Base-by-base conservation (phyloP, 805 yeast genomes). In the Starmera dryadoides region DNA sequence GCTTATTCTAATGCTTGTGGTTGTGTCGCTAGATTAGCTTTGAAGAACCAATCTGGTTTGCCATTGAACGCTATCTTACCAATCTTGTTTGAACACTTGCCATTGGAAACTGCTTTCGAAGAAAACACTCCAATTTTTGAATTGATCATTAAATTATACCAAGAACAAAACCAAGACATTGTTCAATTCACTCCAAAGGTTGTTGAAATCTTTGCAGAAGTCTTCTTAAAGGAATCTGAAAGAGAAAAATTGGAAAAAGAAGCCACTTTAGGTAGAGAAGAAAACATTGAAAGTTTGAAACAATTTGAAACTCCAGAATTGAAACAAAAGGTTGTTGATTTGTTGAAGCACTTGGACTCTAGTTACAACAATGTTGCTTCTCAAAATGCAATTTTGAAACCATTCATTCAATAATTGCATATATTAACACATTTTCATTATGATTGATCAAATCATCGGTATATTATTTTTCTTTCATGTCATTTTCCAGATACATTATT, bases 1-100 rank as follows among this genome's bases (percentile, higher is more conserved):
- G 79, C 94, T 6, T 78, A 77, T 50, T 96, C 98, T 43, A 93
- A 93, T 62, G 96, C 96, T 4, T 83, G 93, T 62, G 98, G 98
- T 33, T 93, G 98, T 74, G 95, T 89, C 42, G 89, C 96, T 15
- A 79, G 98, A 64, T 73, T 93, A 85, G 75, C 85, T 12, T 67
- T 86, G 60, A 81, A 82, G 58, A 75, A 84, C 59, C 79, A 77
- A 52, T 65, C 63, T 30, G 73, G 82, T 29, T 79, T 89, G 49
- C 97, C 97, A 43, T 63, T 87, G 48, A 78, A 73, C 43, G 88
- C 79, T 40, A 76, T 91, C 33, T 67, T 84, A 18, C 94, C 95
- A 36, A 75, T 71, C 19, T 69, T 93, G 54, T 66, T 89, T 45
- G 65, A 71, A 37, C 91, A 84, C 53, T 73, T 93, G 56, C 98